Base-by-base conservation (phyloP, 768 basidiomycete species). In the Boletus rufocinnamomeus region DNA sequence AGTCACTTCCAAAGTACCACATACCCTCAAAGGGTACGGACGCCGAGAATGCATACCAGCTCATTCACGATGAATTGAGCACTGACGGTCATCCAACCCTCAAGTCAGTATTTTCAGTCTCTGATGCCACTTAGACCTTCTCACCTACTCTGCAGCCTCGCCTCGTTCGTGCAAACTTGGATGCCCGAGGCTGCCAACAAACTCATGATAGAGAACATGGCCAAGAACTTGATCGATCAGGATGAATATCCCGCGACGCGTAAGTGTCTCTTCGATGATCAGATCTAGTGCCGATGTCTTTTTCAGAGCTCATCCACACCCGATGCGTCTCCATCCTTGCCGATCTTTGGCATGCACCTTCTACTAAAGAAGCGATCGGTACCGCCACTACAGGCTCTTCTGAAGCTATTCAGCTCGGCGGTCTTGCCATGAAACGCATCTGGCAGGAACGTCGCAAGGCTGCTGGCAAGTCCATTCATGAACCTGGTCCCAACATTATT, bases 341-440 rank as follows among this genome's bases (percentile, higher is more conserved):
- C 28, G 77, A 85, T 66, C 79, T 89, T 35, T 89, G 87, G 87
- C 80, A 89, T 62, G 86, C 84, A 1, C 84, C 83, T 27, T 76
- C 79, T 37, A 66, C 74, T 17, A 74, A 79, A 51, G 68, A 82
- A 45, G 85, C 87, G 2, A 79, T 88, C 47, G 87, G 87, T 1
- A 86, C 87, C 0, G 86, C 87, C 6, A 88, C 87, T 6, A 88
- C 86, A 1, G 88, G 88, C 10, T 84, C 82, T 6, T 86, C 82
- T 5, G 87, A 89, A 71, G 87, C 87, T 5, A 88, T 88, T 67
- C 84, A 86, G 69, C 84, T 89, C 17, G 87, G 85, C 9, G 88
- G 87, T 40, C 76, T 89, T 16, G 86, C 87, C 37, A 81, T 89
- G 80, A 89, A 89, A 75, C 82, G 84, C 64, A 70, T 80, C 55